phyloP scores from a whole-genome alignment of 257 asterid genomes.

The Nicotiana undulata region DNA sequence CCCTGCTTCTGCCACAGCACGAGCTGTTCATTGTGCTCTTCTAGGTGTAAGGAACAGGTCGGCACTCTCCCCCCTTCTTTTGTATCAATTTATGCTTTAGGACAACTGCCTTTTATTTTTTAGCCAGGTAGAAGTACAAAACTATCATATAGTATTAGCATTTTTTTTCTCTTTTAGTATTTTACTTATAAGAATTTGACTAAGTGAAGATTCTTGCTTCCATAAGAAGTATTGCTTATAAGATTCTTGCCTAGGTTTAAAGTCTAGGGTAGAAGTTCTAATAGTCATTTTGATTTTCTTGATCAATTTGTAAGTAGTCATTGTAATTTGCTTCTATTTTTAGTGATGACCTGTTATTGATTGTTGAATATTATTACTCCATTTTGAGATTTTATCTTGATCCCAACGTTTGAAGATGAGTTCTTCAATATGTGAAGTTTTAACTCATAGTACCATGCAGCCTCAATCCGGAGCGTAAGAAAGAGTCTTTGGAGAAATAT shows the following conservation, averaged over 20 bases:
- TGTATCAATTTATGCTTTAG: neutral
- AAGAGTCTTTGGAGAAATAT: conserved; percentile 86
- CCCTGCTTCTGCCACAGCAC: conserved; percentile 89
- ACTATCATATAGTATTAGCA: neutral
- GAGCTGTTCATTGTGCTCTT: conserved; percentile 80
- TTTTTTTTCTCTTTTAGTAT: neutral
- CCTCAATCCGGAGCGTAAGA: conserved; percentile 91
- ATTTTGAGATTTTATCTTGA: neutral
- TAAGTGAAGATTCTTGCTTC: neutral
- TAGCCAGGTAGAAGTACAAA: neutral
- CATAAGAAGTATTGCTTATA: neutral
- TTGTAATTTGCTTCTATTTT: neutral
- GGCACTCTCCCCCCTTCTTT: conserved; percentile 1
- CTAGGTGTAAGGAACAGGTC: conserved; percentile 93
- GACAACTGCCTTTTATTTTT: neutral
- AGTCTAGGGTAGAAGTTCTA: neutral
- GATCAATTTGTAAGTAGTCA: neutral
- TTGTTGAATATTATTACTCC: neutral
- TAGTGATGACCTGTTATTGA: neutral
- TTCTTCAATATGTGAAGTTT: neutral
- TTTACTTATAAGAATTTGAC: neutral
- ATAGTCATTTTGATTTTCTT: neutral
- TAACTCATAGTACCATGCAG: conserved; percentile 38
- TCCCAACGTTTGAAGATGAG: neutral
- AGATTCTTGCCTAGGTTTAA: neutral